Evolutionary conservation across 768 basidiomycete species (phyloP).

Genomic region (Ephemerocybe angulata): DNA sequence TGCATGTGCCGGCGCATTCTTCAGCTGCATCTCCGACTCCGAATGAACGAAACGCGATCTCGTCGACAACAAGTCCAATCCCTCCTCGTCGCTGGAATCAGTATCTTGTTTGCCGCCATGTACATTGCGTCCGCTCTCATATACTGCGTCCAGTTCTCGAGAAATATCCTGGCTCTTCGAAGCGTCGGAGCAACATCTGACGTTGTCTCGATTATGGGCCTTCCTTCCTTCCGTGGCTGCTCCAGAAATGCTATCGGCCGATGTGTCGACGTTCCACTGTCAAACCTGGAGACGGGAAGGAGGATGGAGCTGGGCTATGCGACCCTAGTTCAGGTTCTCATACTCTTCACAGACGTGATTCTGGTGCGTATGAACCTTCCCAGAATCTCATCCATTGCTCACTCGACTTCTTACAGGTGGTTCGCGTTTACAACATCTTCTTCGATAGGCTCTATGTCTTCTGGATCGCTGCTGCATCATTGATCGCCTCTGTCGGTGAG

Average conservation of each 20-base stretch:
- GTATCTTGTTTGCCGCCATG: neutral
- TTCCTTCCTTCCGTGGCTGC: neutral
- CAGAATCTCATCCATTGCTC: neutral
- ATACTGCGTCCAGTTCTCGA: neutral
- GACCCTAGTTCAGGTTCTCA: neutral
- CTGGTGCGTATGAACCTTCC: neutral
- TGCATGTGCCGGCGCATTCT: slow-evolving; percentile 1
- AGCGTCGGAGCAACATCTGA: neutral
- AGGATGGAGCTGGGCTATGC: neutral
- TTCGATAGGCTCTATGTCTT: neutral
- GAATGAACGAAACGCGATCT: neutral
- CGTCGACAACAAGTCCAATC: neutral
- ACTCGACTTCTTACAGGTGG: neutral
- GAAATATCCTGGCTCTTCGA: neutral
- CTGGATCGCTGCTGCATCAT: neutral
- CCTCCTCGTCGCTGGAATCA: neutral
- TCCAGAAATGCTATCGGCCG: no score
- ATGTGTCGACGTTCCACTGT: neutral
- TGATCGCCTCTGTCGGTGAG: neutral
- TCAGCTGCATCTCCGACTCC: neutral
- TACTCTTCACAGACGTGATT: neutral
- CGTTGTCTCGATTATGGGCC: neutral
- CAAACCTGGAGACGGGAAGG: neutral
- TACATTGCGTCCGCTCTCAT: neutral
- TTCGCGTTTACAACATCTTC: neutral